Conservation (phyloP, 441 rosid species). For the Heliophila coronopifolia region DNA sequence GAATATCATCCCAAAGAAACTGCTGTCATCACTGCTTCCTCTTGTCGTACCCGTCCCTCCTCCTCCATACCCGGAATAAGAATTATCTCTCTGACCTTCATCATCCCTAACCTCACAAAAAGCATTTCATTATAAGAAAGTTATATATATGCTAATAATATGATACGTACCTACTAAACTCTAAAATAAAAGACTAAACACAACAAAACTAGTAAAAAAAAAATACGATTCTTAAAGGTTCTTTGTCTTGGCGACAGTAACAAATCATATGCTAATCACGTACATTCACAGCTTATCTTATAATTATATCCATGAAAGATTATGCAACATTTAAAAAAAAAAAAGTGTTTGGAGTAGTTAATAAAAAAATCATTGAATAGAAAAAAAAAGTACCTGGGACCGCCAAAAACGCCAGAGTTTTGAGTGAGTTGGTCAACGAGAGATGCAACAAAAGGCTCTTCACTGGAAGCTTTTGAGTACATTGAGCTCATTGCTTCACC, state of each 20-base stretch:
- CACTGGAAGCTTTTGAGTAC: conserved; percentile 70
- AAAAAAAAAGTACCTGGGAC: conserved; percentile 44
- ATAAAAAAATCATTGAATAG: neutral
- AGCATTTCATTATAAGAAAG: conserved; percentile 2
- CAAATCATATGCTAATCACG: conserved; percentile 19
- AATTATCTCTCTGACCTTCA: conserved; percentile 36
- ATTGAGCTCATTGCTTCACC: conserved; percentile 53
- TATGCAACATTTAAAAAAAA: neutral
- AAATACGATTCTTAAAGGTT: neutral
- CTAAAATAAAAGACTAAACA: neutral
- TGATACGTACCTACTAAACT: neutral
- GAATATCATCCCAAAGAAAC: conserved; percentile 66
- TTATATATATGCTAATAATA: no score
- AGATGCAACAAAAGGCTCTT: conserved; percentile 63
- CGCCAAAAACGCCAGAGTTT: conserved; percentile 72
- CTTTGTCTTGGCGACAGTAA: neutral
- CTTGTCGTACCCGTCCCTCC: conserved; percentile 21
- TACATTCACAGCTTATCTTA: conserved; percentile 22
- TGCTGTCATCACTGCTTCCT: conserved; percentile 11
- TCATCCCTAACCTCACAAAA: conserved; percentile 19
- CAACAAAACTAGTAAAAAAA: neutral
- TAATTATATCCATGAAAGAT: conserved; percentile 8
- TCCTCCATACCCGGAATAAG: conserved; percentile 38
- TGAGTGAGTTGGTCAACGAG: conserved; percentile 55
- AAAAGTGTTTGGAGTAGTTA: neutral